phyloP scores from a whole-genome alignment of 257 asterid genomes.

The Avicennia marina region DNA sequence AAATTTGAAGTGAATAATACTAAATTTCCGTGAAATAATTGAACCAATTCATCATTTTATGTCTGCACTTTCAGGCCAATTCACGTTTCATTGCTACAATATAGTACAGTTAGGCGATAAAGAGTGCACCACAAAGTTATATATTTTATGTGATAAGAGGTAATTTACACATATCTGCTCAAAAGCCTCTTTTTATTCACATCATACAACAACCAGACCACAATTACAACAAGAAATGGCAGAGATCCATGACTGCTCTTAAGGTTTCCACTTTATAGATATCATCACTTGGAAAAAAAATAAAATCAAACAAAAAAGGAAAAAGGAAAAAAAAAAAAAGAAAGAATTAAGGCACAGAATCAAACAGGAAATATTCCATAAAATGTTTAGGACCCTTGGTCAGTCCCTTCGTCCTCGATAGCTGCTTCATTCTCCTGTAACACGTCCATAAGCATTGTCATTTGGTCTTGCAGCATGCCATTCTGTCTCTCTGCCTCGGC shows the following conservation, averaged over 20 bases:
- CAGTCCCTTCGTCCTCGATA: conserved; percentile 47
- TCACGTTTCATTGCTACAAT: too few relatives aligned
- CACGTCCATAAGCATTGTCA: conserved; percentile 92
- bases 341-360: not conserved
- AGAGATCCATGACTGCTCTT: not conserved
- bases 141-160: too few relatives aligned
- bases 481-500: conserved; percentile 82
- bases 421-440: conserved; percentile 64
- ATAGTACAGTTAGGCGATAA: too few relatives aligned
- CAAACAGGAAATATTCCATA: not conserved
- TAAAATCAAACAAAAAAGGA: conserved; percentile 36
- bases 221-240: not conserved
- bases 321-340: not conserved
- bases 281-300: too few relatives aligned
- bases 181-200: not conserved
- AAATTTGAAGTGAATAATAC: too few relatives aligned
- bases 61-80: too few relatives aligned
- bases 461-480: conserved; percentile 67
- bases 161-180: too few relatives aligned
- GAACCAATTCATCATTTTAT: too few relatives aligned
- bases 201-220: not conserved
- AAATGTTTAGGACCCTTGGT: conserved; percentile 25
- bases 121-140: too few relatives aligned
- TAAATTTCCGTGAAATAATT: too few relatives aligned
- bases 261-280: conserved; percentile 7